Evolutionary conservation across 352 stramenopile genomes (phyloP).

Genomic region (Phytophthora quininea): DNA sequence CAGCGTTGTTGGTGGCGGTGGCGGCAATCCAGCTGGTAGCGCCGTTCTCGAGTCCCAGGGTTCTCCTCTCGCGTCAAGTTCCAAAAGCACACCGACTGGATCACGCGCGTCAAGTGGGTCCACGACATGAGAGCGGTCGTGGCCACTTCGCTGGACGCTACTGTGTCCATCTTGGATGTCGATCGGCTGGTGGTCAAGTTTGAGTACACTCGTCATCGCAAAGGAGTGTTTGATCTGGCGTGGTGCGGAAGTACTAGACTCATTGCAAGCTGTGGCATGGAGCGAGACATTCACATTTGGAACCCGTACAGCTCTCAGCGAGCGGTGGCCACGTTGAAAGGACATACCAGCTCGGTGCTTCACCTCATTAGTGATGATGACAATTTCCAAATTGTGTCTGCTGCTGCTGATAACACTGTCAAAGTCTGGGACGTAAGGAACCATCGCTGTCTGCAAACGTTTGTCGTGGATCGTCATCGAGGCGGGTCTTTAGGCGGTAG

Average conservation of each 20-base stretch:
- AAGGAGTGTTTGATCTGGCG: slow-evolving; percentile 82
- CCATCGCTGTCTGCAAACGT: slow-evolving; percentile 82
- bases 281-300: slow-evolving; percentile 89
- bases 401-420: slow-evolving; percentile 82
- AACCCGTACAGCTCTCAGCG: slow-evolving; percentile 89
- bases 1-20: slow-evolving; percentile 15
- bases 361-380: slow-evolving; percentile 83
- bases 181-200: slow-evolving; percentile 83
- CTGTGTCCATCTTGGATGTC: slow-evolving; percentile 83
- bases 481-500: slow-evolving; percentile 4
- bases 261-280: slow-evolving; percentile 84
- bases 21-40: slow-evolving; percentile 49
- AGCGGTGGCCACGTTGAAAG: slow-evolving; percentile 70
- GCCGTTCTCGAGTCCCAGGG: slow-evolving; percentile 63
- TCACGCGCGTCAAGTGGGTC: slow-evolving; percentile 86
- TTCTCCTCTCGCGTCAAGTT: slow-evolving; percentile 77
- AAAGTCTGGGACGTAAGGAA: slow-evolving; percentile 88
- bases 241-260: slow-evolving; percentile 80
- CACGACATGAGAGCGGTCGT: slow-evolving; percentile 82
- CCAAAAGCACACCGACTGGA: slow-evolving; percentile 85
- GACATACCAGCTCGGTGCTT: slow-evolving; percentile 77
- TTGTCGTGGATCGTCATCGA: slow-evolving; percentile 54
- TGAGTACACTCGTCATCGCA: slow-evolving; percentile 83
- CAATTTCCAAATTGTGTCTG: slow-evolving; percentile 86
- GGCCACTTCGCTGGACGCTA: slow-evolving; percentile 79